Evolutionary conservation across 768 basidiomycete genomes (phyloP), one percentile per base, ranked within the genome.

Genomic region (Rhodotorula graminis): DNA sequence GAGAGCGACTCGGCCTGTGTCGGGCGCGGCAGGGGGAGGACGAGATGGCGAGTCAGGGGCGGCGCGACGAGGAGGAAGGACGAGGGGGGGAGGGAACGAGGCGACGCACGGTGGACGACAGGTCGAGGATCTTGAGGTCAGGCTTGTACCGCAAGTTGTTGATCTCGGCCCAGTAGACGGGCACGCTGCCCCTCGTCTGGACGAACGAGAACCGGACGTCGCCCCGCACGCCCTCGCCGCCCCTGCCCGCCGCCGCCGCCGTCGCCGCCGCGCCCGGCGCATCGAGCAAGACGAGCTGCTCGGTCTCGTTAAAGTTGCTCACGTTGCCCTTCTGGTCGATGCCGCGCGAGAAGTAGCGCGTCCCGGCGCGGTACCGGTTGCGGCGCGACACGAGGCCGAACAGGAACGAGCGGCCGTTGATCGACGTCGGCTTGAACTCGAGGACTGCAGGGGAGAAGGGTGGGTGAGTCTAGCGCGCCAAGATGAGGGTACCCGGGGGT

Each of bases 241-340:
- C 70, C 21, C 44, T 25, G 16, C 14, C 7, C 23, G 33, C 79
- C 69, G 76, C 40, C 46, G 46, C 44, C 44, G 44, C 44, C 18
- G 14, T 18, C 44, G 44, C 44, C 18, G 14, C 44, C 44, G 18
- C 44, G 14, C 14, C 44, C 14, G 44, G 74, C 0, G 79, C 74
- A 64, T 92, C 90, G 21, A 94, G 85, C 25, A 95, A 84, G 40
- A 95, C 83, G 70, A 99, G 84, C 80, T 98, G 96, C 80, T 99
- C 96, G 12, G 96, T 95, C 82, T 99, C 96, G 80, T 97, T 96
- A 83, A 92, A 98, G 82, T 99, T 99, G 69, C 93, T 92, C 55
- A 91, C 91, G 80, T 97, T 87, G 4, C 94, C 96, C 16, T 90
- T 84, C 29, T 87, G 83, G 80, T 98, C 93, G 76, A 99, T 85